Conservation (phyloP, 1,139 yeast genomes). For the Pichia sp. region DNA sequence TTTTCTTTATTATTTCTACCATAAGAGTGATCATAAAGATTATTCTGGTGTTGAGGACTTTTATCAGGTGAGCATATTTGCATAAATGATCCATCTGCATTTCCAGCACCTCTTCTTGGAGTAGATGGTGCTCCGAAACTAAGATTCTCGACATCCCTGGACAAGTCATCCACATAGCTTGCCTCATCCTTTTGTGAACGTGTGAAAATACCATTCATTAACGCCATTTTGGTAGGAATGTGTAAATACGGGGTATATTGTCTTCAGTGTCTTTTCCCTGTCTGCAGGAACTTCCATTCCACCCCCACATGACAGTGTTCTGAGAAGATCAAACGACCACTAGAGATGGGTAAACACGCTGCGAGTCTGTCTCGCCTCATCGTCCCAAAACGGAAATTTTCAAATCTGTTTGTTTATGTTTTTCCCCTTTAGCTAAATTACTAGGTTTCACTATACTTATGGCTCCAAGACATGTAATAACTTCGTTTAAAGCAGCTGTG, state of each 20-base stretch:
- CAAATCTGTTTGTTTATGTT: slow-evolving; percentile 7
- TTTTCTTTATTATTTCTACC: slow-evolving; percentile 32
- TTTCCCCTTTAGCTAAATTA: slow-evolving; percentile 6
- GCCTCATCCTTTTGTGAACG: slow-evolving; percentile 24
- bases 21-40: too few relatives aligned
- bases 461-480: neutral
- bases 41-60: slow-evolving; percentile 14
- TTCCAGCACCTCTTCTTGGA: slow-evolving; percentile 15
- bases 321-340: too few relatives aligned
- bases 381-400: too few relatives aligned
- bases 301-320: too few relatives aligned
- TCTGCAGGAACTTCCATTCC: too few relatives aligned
- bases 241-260: too few relatives aligned
- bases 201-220: slow-evolving; percentile 28
- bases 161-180: slow-evolving; percentile 28
- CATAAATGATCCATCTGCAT: slow-evolving; percentile 24
- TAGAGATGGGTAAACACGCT: too few relatives aligned
- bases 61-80: slow-evolving; percentile 29
- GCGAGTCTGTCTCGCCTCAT: too few relatives aligned
- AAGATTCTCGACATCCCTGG: slow-evolving; percentile 29
- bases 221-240: slow-evolving; percentile 22
- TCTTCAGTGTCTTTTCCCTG: too few relatives aligned
- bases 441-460: neutral
- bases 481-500: neutral
- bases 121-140: slow-evolving; percentile 27